phyloP scores from a whole-genome alignment of 2,329 filamentous ascomycete genomes.

The Orbilia oligospora region DNA sequence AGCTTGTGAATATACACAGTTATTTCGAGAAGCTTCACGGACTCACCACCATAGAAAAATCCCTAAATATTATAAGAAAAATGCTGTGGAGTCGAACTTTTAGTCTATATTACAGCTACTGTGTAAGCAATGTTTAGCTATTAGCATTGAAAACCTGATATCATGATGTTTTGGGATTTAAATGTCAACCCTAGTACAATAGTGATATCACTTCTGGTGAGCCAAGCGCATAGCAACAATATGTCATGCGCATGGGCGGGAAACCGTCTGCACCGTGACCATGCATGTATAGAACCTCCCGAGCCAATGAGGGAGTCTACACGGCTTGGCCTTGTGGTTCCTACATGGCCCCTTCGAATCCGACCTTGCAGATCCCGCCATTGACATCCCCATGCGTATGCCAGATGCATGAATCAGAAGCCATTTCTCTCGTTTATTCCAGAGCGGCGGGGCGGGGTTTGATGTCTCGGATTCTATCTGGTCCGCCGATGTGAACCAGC shows the following conservation, averaged over 20 bases:
- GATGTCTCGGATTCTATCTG: conserved; percentile 55
- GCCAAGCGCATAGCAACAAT: background rate
- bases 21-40: background rate
- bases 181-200: background rate
- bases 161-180: background rate
- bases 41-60: background rate
- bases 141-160: background rate
- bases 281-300: conserved; percentile 22
- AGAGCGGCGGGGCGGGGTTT: conserved; percentile 23
- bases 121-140: too few relatives aligned
- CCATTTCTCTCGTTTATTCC: conserved; percentile 35
- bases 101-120: too few relatives aligned
- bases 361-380: conserved; percentile 54
- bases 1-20: conserved; percentile 16
- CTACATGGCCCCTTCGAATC: conserved; percentile 41
- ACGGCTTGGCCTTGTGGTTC: conserved; percentile 23
- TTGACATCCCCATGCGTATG: conserved; percentile 41
- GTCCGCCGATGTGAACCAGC: conserved; percentile 35
- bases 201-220: too few relatives aligned
- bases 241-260: conserved; percentile 37
- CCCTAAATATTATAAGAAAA: background rate
- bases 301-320: conserved; percentile 39
- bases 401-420: conserved; percentile 54
- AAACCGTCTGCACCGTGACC: conserved; percentile 24
- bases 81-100: too few relatives aligned